These are phyloP conservation scores for Isochrysis galbana DNA, from an alignment of 78 protist species.

Conservation along the genomic window DNA sequence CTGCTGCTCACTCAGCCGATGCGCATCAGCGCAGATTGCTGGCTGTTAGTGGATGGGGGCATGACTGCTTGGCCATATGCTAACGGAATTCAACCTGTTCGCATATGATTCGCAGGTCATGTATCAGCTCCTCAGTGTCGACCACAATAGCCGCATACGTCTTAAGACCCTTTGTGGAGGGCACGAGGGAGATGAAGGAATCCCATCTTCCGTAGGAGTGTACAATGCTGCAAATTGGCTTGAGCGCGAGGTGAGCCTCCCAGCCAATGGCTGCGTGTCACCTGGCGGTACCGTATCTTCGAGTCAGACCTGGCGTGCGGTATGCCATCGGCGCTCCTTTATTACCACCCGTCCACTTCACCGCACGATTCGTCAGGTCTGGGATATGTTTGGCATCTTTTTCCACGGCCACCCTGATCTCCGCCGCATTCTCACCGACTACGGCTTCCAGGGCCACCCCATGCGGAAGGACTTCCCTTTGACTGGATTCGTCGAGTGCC, in stretches of 20 bases:
- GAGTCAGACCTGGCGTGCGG: no score
- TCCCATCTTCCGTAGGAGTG: constrained; percentile 14
- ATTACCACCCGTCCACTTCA: no score
- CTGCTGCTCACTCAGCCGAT: no score
- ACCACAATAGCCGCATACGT: constrained; percentile 51
- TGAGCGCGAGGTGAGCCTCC: constrained; percentile 75
- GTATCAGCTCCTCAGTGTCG: constrained; percentile 50
- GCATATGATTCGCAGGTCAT: constrained; percentile 13
- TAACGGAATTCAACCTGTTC: neutral
- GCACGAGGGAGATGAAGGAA: neutral
- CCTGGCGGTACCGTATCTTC: no score
- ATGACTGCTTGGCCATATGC: no score
- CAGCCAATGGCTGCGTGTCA: no score
- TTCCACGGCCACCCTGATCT: constrained; percentile 73
- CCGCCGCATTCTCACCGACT: constrained; percentile 78
- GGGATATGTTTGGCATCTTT: constrained; percentile 79
- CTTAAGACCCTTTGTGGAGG: constrained; percentile 46
- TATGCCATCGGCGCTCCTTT: no score
- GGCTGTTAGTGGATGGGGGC: no score
- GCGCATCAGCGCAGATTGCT: no score
- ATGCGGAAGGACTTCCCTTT: constrained; percentile 79
- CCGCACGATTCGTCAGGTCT: no score
- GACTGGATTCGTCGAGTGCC: constrained; percentile 68
- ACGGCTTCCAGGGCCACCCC: constrained; percentile 80
- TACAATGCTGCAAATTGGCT: constrained; percentile 47